phyloP scores from a whole-genome alignment of 2,329 filamentous ascomycete genomes.

The Exophiala dermatitidis region DNA sequence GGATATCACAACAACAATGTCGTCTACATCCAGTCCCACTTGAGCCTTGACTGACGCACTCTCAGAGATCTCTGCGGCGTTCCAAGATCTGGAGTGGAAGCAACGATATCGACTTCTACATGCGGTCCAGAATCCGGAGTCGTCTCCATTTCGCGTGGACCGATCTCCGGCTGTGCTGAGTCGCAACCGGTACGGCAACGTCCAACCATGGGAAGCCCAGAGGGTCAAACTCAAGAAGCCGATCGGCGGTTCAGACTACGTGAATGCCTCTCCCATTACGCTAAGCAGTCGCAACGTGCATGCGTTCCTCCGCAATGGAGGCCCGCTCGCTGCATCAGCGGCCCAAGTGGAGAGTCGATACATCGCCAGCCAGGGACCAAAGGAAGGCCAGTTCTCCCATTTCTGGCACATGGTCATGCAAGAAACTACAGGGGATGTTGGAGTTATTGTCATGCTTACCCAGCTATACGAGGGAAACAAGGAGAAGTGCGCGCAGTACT shows the following conservation, averaged over 20 bases:
- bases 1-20: background rate
- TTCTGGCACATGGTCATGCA: conserved; percentile 96
- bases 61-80: conserved; percentile 53
- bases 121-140: conserved; percentile 40
- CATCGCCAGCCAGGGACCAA: conserved; percentile 83
- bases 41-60: conserved; percentile 11
- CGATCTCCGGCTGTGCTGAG: conserved; percentile 48
- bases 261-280: conserved; percentile 69
- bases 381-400: conserved; percentile 64
- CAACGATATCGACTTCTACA: conserved; percentile 50
- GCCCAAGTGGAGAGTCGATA: conserved; percentile 48
- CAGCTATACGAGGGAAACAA: conserved; percentile 69
- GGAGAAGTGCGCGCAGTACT: conserved; percentile 88
- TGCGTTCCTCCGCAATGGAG: conserved; percentile 38
- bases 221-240: conserved; percentile 74
- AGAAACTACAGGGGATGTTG: conserved; percentile 59
- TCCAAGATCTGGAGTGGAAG: conserved; percentile 55
- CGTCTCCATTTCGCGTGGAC: conserved; percentile 54
- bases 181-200: conserved; percentile 81
- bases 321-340: conserved; percentile 18
- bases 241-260: conserved; percentile 65
- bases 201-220: conserved; percentile 83
- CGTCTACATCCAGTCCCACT: background rate
- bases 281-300: conserved; percentile 45
- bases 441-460: conserved; percentile 90